These are phyloP conservation scores for Haemoproteus tartakovskyi DNA, from an alignment of 169 alveolate species.

Conservation along the genomic window DNA sequence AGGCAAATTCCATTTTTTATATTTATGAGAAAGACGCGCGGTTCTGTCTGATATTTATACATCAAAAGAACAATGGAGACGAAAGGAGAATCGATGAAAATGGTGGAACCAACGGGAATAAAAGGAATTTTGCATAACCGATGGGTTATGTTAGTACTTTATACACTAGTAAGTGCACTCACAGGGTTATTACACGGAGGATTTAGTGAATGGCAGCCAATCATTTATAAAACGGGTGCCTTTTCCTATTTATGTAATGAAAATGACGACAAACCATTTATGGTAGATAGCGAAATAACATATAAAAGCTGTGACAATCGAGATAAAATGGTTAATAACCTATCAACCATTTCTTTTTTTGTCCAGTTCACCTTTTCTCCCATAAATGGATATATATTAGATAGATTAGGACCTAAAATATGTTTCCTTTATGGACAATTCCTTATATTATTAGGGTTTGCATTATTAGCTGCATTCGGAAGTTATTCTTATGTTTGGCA, in stretches of 20 bases:
- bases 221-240: constrained; percentile 53
- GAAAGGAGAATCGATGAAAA: no score
- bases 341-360: constrained; percentile 48
- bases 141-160: constrained; percentile 22
- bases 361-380: constrained; percentile 55
- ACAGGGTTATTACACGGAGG: constrained; percentile 46
- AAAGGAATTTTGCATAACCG: no score
- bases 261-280: constrained; percentile 8
- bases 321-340: constrained; percentile 52
- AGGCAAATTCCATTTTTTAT: no score
- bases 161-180: constrained; percentile 15
- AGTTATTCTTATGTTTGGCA: constrained; percentile 52
- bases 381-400: constrained; percentile 41
- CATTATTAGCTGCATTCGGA: background rate
- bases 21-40: no score
- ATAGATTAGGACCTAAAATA: constrained; percentile 44
- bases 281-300: constrained; percentile 7
- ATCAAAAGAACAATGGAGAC: no score
- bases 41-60: no score
- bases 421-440: constrained; percentile 48
- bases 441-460: constrained; percentile 18
- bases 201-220: constrained; percentile 63
- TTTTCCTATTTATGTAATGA: constrained; percentile 26
- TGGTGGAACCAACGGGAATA: no score
- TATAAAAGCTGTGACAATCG: constrained; percentile 42